A percentile compares a stretch with the other conserved stretches of the same genome.
Evolutionary conservation across 768 basidiomycete genomes (phyloP).

Genomic region (Mycena filopes): DNA sequence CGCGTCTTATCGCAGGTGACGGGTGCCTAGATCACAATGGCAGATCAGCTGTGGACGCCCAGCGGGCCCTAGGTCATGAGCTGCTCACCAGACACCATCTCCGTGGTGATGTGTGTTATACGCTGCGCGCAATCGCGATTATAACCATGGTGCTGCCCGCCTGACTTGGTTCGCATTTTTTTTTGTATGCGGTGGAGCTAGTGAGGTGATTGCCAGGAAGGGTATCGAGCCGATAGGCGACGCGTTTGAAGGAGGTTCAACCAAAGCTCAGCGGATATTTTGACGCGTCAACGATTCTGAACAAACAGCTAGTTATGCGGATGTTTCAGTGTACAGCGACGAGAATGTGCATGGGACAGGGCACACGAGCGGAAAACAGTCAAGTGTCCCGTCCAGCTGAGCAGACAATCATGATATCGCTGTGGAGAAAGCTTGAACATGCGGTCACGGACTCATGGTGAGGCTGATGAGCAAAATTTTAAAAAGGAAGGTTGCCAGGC

Average conservation of each 20-base stretch:
- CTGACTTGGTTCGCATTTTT: slow-evolving; percentile 22
- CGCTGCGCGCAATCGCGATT: slow-evolving; percentile 15
- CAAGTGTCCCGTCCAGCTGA: slow-evolving; percentile 17
- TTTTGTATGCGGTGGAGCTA: slow-evolving; percentile 14
- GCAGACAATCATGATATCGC: not conserved
- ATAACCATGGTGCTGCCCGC: slow-evolving; percentile 24
- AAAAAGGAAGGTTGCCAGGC: too few relatives aligned
- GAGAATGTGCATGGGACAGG: not conserved
- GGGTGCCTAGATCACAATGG: slow-evolving; percentile 30
- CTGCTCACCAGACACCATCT: slow-evolving; percentile 29
- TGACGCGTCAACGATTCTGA: too few relatives aligned
- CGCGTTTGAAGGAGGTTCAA: not conserved
- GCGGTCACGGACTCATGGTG: not conserved
- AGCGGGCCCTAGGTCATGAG: slow-evolving; percentile 18
- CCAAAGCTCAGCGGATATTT: too few relatives aligned
- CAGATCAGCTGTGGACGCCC: slow-evolving; percentile 27
- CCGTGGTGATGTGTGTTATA: slow-evolving; percentile 25
- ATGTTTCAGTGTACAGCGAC: not conserved
- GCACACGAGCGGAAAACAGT: slow-evolving; percentile 2
- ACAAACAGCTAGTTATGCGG: not conserved
- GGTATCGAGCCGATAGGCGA: slow-evolving; percentile 1
- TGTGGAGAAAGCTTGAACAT: not conserved
- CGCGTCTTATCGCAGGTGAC: slow-evolving; percentile 31
- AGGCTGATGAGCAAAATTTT: not conserved
- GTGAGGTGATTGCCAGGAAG: slow-evolving; percentile 14